Evolutionary conservation across 805 yeast species (phyloP), one percentile per base, ranked within the genome.

Genomic region (Komagataella mondaviorum): DNA sequence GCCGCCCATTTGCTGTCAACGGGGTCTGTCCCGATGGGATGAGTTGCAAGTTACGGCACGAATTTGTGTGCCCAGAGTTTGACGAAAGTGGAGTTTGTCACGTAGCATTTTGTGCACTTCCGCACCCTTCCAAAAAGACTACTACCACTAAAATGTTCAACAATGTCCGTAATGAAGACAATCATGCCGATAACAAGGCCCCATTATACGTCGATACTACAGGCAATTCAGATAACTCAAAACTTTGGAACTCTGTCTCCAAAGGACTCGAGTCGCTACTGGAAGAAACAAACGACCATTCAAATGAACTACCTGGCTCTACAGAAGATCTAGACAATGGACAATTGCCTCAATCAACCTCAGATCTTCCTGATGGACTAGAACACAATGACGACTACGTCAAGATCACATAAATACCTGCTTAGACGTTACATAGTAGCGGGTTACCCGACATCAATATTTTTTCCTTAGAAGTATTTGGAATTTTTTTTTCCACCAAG

Each of bases 1-100:
- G 95, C 59, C 69, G 87, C 20, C 80, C 76, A 24, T 87, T 86
- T 67, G 75, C 90, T 4, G 57, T 81, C 39, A 77, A 77, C 16
- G 89, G 90, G 1, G 84, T 76, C 66, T 87, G 95, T 63, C 75
- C 69, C 30, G 63, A 76, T 22, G 95, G 93, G 0, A 59, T 65
- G 23, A 55, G 59, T 30, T 86, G 95, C 60, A 70, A 74, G 5
- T 72, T 75, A 48, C 63, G 73, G 43, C 95, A 86, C 60, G 63
- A 66, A 14, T 74, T 70, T 56, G 77, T 77, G 53, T 86, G 95
- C 64, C 91, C 95, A 0, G 91, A 85, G 59, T 76, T 73, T 56
- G 82, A 77, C 55, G 80, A 78, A 54, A 68, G 69, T n/a, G 84
- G 83, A 10, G 59, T 56, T 36, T 86, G 95, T 62, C 71, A 78